Conservation (phyloP, 2,329 filamentous ascomycete species). For the Epicoccum nigrum region DNA sequence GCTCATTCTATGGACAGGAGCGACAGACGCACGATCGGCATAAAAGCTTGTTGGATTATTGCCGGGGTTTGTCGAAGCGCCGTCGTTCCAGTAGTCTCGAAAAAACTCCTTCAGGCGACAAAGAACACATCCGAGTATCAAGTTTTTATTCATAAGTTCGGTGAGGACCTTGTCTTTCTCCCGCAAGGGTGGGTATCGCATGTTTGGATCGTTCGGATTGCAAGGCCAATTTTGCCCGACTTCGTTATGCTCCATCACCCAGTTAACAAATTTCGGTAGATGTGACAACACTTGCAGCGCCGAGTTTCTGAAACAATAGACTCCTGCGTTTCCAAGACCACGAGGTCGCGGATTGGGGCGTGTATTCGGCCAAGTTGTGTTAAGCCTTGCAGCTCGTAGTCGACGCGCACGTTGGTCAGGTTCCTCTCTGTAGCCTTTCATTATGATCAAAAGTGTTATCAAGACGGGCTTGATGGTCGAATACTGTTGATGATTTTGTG, state of each 20-base stretch:
- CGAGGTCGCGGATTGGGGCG: background rate
- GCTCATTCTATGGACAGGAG: no score
- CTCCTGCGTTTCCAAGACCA: background rate
- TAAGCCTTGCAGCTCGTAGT: background rate
- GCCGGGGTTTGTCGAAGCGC: no score
- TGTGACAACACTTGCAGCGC: background rate
- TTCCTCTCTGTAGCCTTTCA: no score
- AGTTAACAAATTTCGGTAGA: background rate
- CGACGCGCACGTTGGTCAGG: background rate
- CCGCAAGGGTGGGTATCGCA: background rate
- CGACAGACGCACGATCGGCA: no score
- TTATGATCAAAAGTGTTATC: no score
- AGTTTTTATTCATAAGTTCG: background rate
- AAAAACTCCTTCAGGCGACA: background rate
- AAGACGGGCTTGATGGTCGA: no score
- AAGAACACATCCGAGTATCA: background rate
- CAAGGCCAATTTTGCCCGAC: conserved; percentile 1
- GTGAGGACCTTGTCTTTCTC: background rate
- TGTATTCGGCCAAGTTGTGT: background rate
- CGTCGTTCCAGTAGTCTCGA: background rate
- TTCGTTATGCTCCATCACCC: conserved; percentile 3
- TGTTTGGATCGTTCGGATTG: background rate
- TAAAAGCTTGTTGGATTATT: no score
- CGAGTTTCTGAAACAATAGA: background rate
- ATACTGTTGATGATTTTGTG: no score